Evolutionary conservation across 345 rosid genomes (phyloP), one percentile per base, ranked within the genome.

Genomic region (Clarkia xantiana): DNA sequence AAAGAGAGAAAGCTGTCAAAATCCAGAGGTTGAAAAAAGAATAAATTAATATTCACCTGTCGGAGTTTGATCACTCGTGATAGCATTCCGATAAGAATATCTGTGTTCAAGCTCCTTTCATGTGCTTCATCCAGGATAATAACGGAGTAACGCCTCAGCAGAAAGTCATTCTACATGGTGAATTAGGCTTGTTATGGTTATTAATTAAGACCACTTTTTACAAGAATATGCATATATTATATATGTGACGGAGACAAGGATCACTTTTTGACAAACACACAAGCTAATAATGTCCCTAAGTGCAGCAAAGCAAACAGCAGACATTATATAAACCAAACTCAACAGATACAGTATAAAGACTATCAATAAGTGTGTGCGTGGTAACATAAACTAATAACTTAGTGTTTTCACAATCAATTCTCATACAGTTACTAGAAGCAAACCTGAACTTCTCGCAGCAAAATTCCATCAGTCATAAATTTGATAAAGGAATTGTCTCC

Each of bases 381-480:
- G 3, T 12, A 12, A 6, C 18, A 34, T 55, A n/a, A n/a, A n/a
- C n/a, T n/a, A n/a, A n/a, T n/a, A n/a, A n/a, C n/a, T n/a, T n/a
- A n/a, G n/a, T n/a, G n/a, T 9, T 19, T 29, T 8, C 49, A 20
- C 44, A 16, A 19, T 22, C 4, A 3, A 44, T 10, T 10, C 44
- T 18, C 9, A 39, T 45, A 38, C 42, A n/a, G 13, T 40, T 60
- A 15, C 0, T 6, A 41, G 40, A 49, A 47, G 51, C 20, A 15
- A 65, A 86, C 97, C 94, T 86, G 87, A 62, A 86, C 76, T 75
- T 86, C 97, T 61, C 93, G 77, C 34, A 90, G 79, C 70, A 90
- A 71, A 66, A 90, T 90, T 51, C 96, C 97, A 62, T 90, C 96
- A 5, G 97, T 90, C 97, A 90, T 86, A 67, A 86, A 83, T 72